Evolutionary conservation across 768 basidiomycete species (phyloP), one percentile per base, ranked within the genome.

Genomic region (Termitomyces sp.): DNA sequence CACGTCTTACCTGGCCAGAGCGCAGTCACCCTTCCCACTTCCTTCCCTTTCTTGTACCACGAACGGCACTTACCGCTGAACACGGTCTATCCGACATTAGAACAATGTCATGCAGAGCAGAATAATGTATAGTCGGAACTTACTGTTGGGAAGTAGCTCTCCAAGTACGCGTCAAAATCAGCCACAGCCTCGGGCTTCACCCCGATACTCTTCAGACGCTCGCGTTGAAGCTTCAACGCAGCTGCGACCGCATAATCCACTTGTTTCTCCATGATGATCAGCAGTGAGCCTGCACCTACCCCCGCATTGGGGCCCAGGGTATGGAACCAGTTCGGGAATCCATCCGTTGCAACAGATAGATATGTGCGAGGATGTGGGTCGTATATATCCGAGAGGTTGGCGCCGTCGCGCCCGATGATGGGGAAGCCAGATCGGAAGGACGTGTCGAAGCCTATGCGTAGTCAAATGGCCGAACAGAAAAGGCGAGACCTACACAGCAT

Each of bases 291-390:
- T 0, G 78, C 71, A 2, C 80, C 82, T 15, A 84, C 75, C 8
- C 61, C 74, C 0, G 81, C 72, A 63, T 84, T 85, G 2, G 85
- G 84, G 0, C 85, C 84, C 10, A 80, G 61, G 19, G 70, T 63
- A 52, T 77, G 71, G 71, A 86, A 86, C 77, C 77, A 81, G 66
- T 85, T 87, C n/a, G 87, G 86, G 67, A 87, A 86, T 8, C 80
- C 82, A 45, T 84, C 80, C 19, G 81, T 75, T 21, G 79, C 76
- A 32, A 86, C 63, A 7, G 79, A 73, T 6, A 88, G 72, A 65
- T 88, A 88, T 4, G 81, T 77, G 11, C 67, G 66, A 2, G 85
- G 82, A 59, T 81, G 73, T 3, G 83, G 81, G 1, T 66, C 71
- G 66, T 80, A 84, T 53, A 76, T 76, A n/a, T 80, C 74, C 51